These are phyloP conservation scores for Geotrichum australiense DNA, from an alignment of 1,139 yeast species.

Conservation along the genomic window DNA sequence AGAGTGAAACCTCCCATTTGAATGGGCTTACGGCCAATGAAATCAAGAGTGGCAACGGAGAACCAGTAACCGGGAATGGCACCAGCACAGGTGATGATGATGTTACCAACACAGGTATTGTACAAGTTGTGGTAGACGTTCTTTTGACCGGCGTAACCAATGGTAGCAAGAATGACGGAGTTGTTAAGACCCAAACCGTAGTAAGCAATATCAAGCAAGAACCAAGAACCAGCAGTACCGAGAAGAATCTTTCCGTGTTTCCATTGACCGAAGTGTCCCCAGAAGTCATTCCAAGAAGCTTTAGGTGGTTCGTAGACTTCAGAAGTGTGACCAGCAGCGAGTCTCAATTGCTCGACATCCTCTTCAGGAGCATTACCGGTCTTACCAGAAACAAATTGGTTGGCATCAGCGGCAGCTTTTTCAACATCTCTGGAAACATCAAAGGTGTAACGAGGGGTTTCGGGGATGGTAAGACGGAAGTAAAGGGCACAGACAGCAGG, in stretches of 20 bases:
- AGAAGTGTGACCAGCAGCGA: constrained; percentile 33
- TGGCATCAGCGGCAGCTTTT: constrained; percentile 56
- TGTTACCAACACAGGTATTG: constrained; percentile 45
- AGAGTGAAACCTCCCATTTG: constrained; percentile 54
- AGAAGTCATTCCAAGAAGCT: constrained; percentile 40
- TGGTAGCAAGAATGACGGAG: constrained; percentile 79
- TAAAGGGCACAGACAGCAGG: constrained; percentile 79
- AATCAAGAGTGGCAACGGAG: constrained; percentile 52
- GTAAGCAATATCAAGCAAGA: constrained; percentile 89
- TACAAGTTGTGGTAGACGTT: constrained; percentile 65
- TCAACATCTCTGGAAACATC: constrained; percentile 60
- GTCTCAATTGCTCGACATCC: constrained; percentile 35
- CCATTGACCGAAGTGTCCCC: constrained; percentile 73
- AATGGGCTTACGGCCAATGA: constrained; percentile 55
- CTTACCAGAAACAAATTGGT: constrained; percentile 43
- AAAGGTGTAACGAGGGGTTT: constrained; percentile 82
- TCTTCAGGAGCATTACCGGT: constrained; percentile 41
- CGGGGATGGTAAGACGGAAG: constrained; percentile 88
- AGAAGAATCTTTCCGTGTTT: constrained; percentile 73
- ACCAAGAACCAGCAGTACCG: constrained; percentile 98
- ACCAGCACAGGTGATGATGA: constrained; percentile 57
- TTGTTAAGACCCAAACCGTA: constrained; percentile 76
- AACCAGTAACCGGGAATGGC: constrained; percentile 64
- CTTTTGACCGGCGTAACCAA: constrained; percentile 67
- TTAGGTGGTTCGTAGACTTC: constrained; percentile 41